Evolutionary conservation across 2,329 filamentous ascomycete genomes (phyloP), one percentile per base, ranked within the genome.

Genomic region (Sclerotinia subarctica): DNA sequence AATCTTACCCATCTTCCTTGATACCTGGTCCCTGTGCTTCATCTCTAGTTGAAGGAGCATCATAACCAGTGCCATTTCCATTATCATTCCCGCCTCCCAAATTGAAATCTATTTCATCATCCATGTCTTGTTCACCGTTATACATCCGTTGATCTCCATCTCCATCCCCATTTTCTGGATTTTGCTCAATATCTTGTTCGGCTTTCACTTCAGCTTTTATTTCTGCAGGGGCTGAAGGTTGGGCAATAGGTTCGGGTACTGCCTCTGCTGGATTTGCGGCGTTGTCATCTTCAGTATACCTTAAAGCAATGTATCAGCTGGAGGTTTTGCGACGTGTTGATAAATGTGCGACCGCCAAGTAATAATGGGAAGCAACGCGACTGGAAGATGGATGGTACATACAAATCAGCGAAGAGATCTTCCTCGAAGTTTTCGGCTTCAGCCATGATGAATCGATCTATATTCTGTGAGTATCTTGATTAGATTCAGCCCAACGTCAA

Each of bases 331-430:
- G 26, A 38, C 24, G 53, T 26, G 44, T 47, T 35, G 46, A 29
- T 32, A 29, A 19, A 58, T n/a, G 52, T 47, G 63, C 42, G 26
- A 65, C 51, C 52, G 32, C 29, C 29, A 29, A 21, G 26, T 32
- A 26, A 46, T 32, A 21, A 35, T 49, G 58, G 32, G 29, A n/a
- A 57, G 24, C 32, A 47, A 35, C 32, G 24, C 42, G 42, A 49
- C 24, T 46, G n/a, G 13, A 11, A 29, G 15, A 21, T 38, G 26
- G 29, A 26, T 57, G 21, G 54, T 68, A 85, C 92, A 81, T 83
- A 97, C 93, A 97, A 87, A 81, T 97, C 94, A 76, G 93, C 93
- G 80, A 97, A 97, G 80, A 97, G 91, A 85, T 97, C 93, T 77
- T 97, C 94, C 74, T 97, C 93, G 74, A 93, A 89, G 73, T 92